These are phyloP conservation scores for Parmelia sp. DNA, from an alignment of 495 filamentous ascomycete genomes.

Conservation along the genomic window DNA sequence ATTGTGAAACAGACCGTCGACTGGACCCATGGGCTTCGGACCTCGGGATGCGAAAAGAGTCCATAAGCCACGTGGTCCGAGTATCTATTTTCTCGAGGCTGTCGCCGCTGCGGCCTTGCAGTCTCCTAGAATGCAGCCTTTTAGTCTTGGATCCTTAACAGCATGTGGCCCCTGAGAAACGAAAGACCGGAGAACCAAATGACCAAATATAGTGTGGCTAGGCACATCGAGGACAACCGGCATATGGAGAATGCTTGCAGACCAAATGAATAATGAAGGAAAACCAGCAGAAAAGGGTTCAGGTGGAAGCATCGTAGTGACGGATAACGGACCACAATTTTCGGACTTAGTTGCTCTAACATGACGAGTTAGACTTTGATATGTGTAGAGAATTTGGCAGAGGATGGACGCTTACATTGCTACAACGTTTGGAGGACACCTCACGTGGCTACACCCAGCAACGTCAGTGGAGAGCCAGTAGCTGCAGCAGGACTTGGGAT, in stretches of 20 bases:
- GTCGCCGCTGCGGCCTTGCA: conserved; percentile 11
- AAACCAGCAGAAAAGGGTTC: conserved; percentile 1
- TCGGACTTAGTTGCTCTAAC: conserved; percentile 38
- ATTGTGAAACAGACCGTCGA: background rate
- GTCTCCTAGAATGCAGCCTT: conserved; percentile 11
- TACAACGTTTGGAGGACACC: conserved; percentile 45
- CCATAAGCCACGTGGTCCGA: background rate
- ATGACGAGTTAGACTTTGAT: conserved; percentile 6
- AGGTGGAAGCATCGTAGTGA: conserved; percentile 1
- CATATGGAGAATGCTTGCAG: background rate
- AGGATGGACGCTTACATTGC: conserved; percentile 34
- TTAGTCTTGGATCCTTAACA: conserved; percentile 6
- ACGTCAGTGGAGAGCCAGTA: conserved; percentile 1
- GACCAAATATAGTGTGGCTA: background rate
- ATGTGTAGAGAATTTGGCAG: background rate
- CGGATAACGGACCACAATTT: conserved; percentile 35
- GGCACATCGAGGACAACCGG: background rate
- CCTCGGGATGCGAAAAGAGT: background rate
- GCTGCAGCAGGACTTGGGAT: conserved; percentile 11
- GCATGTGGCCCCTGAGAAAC: background rate
- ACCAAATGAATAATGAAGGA: background rate
- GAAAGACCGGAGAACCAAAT: background rate
- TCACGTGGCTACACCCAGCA: conserved; percentile 22
- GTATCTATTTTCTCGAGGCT: conserved; percentile 12
- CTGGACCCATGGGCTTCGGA: background rate